Evolutionary conservation across 2,329 filamentous ascomycete genomes (phyloP), one percentile per base, ranked within the genome.

Genomic region (Cryphonectria japonica): DNA sequence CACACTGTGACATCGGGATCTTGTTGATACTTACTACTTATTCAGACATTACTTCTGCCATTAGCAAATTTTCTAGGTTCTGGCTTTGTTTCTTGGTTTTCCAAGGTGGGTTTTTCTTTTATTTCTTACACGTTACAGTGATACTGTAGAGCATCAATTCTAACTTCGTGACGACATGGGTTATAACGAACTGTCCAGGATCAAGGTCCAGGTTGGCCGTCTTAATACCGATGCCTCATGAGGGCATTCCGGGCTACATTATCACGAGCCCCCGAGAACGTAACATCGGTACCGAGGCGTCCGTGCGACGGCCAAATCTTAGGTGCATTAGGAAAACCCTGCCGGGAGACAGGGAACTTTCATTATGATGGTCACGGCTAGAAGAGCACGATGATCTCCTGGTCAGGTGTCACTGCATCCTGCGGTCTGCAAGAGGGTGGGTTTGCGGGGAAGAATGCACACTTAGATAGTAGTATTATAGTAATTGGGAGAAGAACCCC

Each of bases 351-450:
- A 26, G 13, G n/a, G 52, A 29, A 26, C 13, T 57, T 29, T 50
- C 9, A 16, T 50, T 50, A 29, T 19, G 50, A 59, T 4, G 13
- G 46, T 19, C 22, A 11, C 46, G 22, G 46, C 6, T n/a, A 2
- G 13, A 32, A 57, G 11, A 32, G 26, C 16, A 59, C 4, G 14
- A 59, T 19, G 26, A 32, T 59, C 26, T 14, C 19, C 54, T 32
- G 54, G 54, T 59, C 54, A 59, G 54, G 59, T 61, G 59, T 39
- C 59, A 39, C 59, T 61, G 59, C 59, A 61, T 39, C 3, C 59
- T 61, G 59, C 59, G 11, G 34, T 61, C 59, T 61, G 59, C 59
- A 61, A 39, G 32, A 61, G 16, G 59, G 34, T 39, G 54, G 54
- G 34, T 61, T 61, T 61, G 59, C 59, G 59, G 59, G 59, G 59